Base-by-base conservation (phyloP, 306 rosid species). In the Acacia crassicarpa region DNA sequence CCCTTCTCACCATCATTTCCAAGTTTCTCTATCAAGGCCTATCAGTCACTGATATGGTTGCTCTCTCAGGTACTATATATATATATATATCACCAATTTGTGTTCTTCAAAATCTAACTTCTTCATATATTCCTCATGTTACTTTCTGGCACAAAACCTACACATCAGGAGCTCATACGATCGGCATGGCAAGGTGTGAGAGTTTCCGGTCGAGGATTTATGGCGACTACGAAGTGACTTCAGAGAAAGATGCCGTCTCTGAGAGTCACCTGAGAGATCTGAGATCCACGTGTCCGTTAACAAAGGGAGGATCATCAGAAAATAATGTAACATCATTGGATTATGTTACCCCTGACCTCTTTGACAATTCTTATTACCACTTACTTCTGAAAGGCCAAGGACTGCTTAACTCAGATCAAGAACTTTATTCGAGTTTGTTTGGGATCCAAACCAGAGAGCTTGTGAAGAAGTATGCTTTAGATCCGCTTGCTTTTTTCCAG, bases 161-260 rank as follows among this genome's bases (percentile, higher is more conserved):
- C 87, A 95, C 87, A n/a, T n/a, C n/a, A 95, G 99, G 99, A 76
- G 89, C 98, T n/a, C 99, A 95, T 92, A 93, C 98, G 0, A 95
- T 95, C 23, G 99, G 99, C 51, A 74, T 86, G 91, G 96, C 98
- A 8, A 78, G 89, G 75, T 95, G 99, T 77, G 59, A 85, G 48
- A 93, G 56, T 79, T 89, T 89, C 82, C 68, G 96, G 51, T 22
- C 85, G 59, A 87, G 98, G 72, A 89, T 95, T 20, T 92, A 95
- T 1, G 91, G 92, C 22, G 93, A 87, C 48, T 92, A 82, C 1
- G 85, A 59, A 82, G 54, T 81, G 63, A 89, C 90, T 23, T 83
- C 94, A 6, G 81, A 76, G 58, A 79, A 77, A 53, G 88, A 85
- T 71, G 90, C 94, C 22, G 22, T 87, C 46, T 86, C 97, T 0